Evolutionary conservation across 306 rosid genomes (phyloP), one percentile per base, ranked within the genome.

Genomic region (Fragaria vesca): DNA sequence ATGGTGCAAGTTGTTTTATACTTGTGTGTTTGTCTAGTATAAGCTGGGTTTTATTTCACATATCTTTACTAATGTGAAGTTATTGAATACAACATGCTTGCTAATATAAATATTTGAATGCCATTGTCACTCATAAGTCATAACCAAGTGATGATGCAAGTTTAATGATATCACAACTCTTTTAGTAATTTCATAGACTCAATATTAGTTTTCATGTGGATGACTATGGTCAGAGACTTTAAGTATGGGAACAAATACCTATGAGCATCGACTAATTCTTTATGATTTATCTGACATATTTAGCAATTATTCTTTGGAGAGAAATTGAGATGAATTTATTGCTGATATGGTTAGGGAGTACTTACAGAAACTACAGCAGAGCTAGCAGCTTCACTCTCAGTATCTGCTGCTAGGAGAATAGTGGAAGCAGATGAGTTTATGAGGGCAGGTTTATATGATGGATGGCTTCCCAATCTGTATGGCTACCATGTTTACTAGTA

Each of bases 361-460:
- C 97, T 95, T 30, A 95, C 99, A 2, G 98, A 96, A 87, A 96
- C 99, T 60, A 96, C 99, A 6, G 99, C 99, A 65, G 99, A 96
- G 87, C 72, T 96, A 63, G 99, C 99, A 13, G 98, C 99, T 73
- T 91, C 99, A 12, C 92, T 96, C 77, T 83, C 99, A 60, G 38
- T 96, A 79, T 79, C 98, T 2, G 99, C 99, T 62, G 91, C 99
- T 46, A 91, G 99, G 86, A 96, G 99, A 85, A 93, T 96, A 69
- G 99, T 96, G 67, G 99, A 96, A 88, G 99, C 99, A 4, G 98
- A 96, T 83, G 96, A 85, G 84, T 96, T 96, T 87, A 96, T 96
- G 99, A 96, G 99, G 85, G 96, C 93, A 9, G 99, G 97, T 65
- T 81, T 89, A 77, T 96, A 96, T 76, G 99, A 96, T 67, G 98